Conservation (phyloP, 1,284 basidiomycete species). For the Puccinia horiana region DNA sequence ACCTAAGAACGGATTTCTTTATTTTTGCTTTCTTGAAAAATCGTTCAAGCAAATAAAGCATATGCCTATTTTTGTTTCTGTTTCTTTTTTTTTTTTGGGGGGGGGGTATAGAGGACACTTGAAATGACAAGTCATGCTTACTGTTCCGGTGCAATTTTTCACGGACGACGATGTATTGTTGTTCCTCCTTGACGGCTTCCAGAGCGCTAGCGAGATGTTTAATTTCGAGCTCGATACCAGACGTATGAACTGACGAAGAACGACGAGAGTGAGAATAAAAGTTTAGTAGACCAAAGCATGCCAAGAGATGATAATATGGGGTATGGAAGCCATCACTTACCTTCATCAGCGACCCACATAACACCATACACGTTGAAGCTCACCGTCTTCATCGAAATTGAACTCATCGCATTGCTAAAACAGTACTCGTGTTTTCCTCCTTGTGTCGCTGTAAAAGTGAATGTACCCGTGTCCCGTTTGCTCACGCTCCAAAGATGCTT, state of each 20-base stretch:
- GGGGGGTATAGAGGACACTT: not conserved
- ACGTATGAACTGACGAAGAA: slow-evolving; percentile 63
- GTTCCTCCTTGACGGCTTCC: slow-evolving; percentile 93
- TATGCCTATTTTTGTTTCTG: no score
- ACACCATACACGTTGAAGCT: slow-evolving; percentile 99
- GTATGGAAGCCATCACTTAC: slow-evolving; percentile 59
- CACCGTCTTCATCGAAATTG: slow-evolving; percentile 89
- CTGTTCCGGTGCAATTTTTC: slow-evolving; percentile 90
- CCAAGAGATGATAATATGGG: no score
- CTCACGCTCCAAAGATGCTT: slow-evolving; percentile 35
- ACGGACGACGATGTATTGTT: slow-evolving; percentile 94
- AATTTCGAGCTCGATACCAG: slow-evolving; percentile 94
- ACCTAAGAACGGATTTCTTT: not conserved
- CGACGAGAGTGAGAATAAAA: slow-evolving; percentile 12
- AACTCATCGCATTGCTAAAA: slow-evolving; percentile 97
- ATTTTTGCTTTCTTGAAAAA: no score
- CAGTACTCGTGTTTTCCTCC: slow-evolving; percentile 93
- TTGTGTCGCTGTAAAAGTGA: slow-evolving; percentile 78
- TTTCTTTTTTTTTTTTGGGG: no score
- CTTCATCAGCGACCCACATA: slow-evolving; percentile 85
- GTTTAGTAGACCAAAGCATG: not conserved
- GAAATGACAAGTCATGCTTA: slow-evolving; percentile 53
- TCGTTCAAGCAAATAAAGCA: no score
- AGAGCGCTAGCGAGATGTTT: slow-evolving; percentile 80
- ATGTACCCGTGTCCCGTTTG: slow-evolving; percentile 70